Evolutionary conservation across 2,329 filamentous ascomycete species (phyloP).

Genomic region (Fusarium aywerte): DNA sequence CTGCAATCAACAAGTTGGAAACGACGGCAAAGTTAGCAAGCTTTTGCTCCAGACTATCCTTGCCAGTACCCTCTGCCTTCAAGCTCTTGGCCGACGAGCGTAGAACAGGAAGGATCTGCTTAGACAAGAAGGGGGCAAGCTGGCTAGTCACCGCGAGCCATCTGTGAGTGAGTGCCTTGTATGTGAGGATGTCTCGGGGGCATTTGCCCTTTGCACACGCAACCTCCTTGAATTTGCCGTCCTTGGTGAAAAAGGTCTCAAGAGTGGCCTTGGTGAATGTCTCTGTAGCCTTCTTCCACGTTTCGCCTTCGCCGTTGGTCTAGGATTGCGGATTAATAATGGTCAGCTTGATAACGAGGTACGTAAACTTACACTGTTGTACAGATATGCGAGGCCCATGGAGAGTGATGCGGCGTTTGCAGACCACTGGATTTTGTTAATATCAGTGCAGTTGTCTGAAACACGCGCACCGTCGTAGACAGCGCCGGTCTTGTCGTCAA

Average conservation of each 20-base stretch:
- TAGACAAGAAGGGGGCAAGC: conserved; percentile 67
- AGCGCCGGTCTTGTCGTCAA: conserved; percentile 68
- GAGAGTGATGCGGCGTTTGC: conserved; percentile 71
- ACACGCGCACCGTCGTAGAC: conserved; percentile 72
- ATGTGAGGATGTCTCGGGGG: conserved; percentile 75
- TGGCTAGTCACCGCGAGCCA: conserved; percentile 71
- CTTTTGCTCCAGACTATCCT: conserved; percentile 11
- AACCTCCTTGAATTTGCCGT: conserved; percentile 69
- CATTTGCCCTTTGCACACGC: conserved; percentile 72
- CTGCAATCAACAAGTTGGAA: conserved; percentile 15
- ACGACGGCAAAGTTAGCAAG: conserved; percentile 4
- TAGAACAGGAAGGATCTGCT: conserved; percentile 68
- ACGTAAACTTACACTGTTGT: conserved; percentile 63
- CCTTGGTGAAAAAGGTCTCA: conserved; percentile 60
- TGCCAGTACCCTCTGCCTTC: neutral
- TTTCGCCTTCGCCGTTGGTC: conserved; percentile 22
- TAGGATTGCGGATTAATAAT: neutral
- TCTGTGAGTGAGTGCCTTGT: conserved; percentile 75
- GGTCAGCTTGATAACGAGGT: conserved; percentile 2
- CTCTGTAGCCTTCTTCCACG: conserved; percentile 66
- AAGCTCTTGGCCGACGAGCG: conserved; percentile 54
- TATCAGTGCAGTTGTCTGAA: conserved; percentile 66
- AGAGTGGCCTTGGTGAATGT: conserved; percentile 63
- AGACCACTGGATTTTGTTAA: conserved; percentile 71
- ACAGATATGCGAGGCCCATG: conserved; percentile 74